Evolutionary conservation across 345 rosid genomes (phyloP).

Genomic region (Triadica sebifera): DNA sequence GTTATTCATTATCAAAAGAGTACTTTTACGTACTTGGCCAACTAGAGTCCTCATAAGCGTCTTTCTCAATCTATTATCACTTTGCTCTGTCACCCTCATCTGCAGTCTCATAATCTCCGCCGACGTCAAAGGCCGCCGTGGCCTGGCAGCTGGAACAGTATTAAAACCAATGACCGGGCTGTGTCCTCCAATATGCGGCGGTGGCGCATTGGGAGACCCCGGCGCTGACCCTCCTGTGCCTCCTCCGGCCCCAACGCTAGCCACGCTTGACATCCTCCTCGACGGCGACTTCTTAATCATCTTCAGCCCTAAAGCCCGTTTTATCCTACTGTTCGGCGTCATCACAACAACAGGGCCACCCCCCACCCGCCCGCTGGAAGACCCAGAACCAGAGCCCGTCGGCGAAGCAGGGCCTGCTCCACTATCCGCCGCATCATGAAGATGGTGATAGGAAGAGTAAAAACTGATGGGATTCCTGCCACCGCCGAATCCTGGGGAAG

Average conservation of each 20-base stretch:
- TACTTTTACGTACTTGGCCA: constrained; percentile 68
- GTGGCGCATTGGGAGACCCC: constrained; percentile 45
- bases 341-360: constrained; percentile 55
- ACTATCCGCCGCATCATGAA: constrained; percentile 21
- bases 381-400: constrained; percentile 9
- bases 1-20: too few species aligned
- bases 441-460: constrained; percentile 41
- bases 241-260: constrained; percentile 25
- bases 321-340: constrained; percentile 67
- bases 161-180: constrained; percentile 39
- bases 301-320: constrained; percentile 70
- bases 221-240: constrained; percentile 39
- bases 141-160: constrained; percentile 45
- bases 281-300: constrained; percentile 71
- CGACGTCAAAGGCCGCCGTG: constrained; percentile 71
- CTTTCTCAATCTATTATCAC: constrained; percentile 76
- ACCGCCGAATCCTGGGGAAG: constrained; percentile 80
- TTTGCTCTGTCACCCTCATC: constrained; percentile 86
- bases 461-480: constrained; percentile 60
- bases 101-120: constrained; percentile 96
- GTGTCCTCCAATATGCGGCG: constrained; percentile 6
- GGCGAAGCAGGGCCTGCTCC: constrained; percentile 28
- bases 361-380: constrained; percentile 25
- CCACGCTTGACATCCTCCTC: constrained; percentile 52
- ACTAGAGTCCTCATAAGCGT: constrained; percentile 84